Evolutionary conservation across 345 rosid genomes (phyloP).

Genomic region (Syzygium oleosum): DNA sequence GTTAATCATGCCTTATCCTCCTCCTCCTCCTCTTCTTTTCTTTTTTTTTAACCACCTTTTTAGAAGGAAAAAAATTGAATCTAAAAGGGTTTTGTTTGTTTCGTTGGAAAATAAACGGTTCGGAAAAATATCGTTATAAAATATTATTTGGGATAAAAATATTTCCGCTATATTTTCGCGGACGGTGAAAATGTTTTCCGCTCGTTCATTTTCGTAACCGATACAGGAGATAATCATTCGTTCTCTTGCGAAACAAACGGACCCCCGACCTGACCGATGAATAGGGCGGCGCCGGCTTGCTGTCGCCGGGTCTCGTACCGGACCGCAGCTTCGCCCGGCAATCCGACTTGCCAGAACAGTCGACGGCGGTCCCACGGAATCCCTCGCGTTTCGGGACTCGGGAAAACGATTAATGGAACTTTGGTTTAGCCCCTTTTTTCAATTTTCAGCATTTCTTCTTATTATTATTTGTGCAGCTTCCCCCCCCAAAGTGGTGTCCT

Average conservation of each 20-base stretch:
- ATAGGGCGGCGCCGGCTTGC: fast-evolving
- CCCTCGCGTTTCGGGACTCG: not conserved
- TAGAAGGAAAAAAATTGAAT: not conserved
- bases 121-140: too few relatives aligned
- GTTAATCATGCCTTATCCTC: not conserved
- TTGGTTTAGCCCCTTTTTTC: not conserved
- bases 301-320: fast-evolving
- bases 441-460: not conserved
- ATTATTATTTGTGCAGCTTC: not conserved
- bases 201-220: not conserved
- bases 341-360: fast-evolving
- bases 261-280: fast-evolving
- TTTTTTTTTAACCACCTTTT: not conserved
- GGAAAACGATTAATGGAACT: not conserved
- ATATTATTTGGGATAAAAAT: too few relatives aligned
- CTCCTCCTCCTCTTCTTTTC: not conserved
- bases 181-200: fast-evolving
- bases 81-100: too few relatives aligned
- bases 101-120: too few relatives aligned
- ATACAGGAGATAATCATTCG: fast-evolving
- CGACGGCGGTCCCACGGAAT: fast-evolving
- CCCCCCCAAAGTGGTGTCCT: not conserved
- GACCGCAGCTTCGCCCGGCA: fast-evolving
- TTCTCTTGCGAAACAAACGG: not conserved
- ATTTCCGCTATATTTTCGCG: too few relatives aligned